These are phyloP conservation scores for Sordaria brevicollis DNA, from an alignment of 495 filamentous ascomycete species.

Conservation along the genomic window DNA sequence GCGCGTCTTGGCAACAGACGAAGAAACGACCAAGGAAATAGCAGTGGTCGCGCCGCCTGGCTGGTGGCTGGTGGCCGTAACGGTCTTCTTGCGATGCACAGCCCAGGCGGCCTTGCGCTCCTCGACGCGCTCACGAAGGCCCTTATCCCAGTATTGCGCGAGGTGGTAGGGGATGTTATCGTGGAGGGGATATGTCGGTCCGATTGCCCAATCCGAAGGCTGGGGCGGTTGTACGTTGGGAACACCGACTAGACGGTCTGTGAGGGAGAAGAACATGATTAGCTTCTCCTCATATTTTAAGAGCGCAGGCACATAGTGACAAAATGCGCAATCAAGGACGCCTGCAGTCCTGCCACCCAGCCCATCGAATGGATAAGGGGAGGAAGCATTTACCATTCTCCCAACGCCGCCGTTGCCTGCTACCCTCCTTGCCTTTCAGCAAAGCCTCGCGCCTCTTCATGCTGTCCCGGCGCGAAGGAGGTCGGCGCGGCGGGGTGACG, in stretches of 20 bases:
- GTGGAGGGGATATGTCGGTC: constrained; percentile 66
- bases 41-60: neutral
- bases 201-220: constrained; percentile 68
- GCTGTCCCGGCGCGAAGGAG: constrained; percentile 34
- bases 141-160: constrained; percentile 75
- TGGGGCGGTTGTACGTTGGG: constrained; percentile 76
- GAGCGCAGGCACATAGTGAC: neutral
- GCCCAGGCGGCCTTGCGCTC: constrained; percentile 21
- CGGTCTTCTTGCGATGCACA: constrained; percentile 15
- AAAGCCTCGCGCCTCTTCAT: constrained; percentile 54
- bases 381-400: constrained; percentile 65
- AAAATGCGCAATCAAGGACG: neutral
- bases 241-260: constrained; percentile 79
- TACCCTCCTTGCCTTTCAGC: constrained; percentile 90
- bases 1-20: neutral
- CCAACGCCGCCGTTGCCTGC: constrained; percentile 75
- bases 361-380: neutral
- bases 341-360: neutral
- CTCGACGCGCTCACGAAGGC: constrained; percentile 42
- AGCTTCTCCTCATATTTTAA: neutral
- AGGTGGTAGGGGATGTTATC: constrained; percentile 74
- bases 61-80: constrained; percentile 24
- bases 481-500: constrained; percentile 23
- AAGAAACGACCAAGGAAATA: neutral
- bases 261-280: neutral